Conservation (phyloP, 1,284 basidiomycete species). For the Ustilago xerochloae region DNA sequence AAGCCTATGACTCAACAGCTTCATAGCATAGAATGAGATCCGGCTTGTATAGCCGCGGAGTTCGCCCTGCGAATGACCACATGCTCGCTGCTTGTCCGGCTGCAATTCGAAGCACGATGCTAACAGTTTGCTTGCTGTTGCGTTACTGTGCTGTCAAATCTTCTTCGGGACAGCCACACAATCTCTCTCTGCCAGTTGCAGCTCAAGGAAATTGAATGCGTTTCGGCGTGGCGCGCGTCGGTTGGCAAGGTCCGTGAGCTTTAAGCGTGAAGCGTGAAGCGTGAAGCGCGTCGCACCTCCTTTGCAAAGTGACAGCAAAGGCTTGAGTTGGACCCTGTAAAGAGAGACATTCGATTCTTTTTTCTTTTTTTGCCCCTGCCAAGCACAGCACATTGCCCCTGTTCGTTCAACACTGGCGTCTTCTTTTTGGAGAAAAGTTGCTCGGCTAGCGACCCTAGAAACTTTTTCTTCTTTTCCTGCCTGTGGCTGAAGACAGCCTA, state of each 20-base stretch:
- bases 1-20: too few relatives aligned
- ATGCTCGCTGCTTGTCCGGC: too few relatives aligned
- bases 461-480: not conserved
- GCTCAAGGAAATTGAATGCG: not conserved
- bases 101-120: not conserved
- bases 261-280: not conserved
- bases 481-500: too few relatives aligned
- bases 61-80: not conserved
- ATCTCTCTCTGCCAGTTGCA: too few relatives aligned
- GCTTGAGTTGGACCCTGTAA: constrained; percentile 3
- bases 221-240: not conserved
- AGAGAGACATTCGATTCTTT: not conserved
- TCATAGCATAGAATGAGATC: too few relatives aligned
- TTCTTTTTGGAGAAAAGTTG: not conserved
- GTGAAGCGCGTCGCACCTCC: not conserved
- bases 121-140: not conserved
- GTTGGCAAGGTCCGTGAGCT: too few relatives aligned
- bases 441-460: constrained; percentile 10
- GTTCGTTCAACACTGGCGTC: not conserved
- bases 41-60: not conserved
- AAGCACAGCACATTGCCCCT: constrained; percentile 8
- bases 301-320: too few relatives aligned
- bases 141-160: not conserved
- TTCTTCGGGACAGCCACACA: too few relatives aligned
- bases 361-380: not conserved